These are phyloP conservation scores for Lachancea meyersii DNA, from an alignment of 805 yeast genomes.

Conservation along the genomic window DNA sequence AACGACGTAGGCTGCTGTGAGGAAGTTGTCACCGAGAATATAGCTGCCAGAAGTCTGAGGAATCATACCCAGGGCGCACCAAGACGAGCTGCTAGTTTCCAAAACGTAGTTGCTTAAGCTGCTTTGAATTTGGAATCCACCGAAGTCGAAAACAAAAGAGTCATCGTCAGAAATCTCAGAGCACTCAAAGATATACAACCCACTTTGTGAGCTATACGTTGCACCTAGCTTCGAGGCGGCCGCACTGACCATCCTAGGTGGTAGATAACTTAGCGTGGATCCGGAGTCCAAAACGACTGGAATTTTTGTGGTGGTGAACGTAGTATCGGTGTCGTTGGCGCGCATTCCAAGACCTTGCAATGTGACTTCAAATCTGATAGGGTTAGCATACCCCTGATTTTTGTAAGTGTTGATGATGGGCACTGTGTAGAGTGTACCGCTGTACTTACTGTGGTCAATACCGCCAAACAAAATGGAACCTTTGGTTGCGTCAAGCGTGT, in stretches of 20 bases:
- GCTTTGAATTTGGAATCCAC: conserved; percentile 49
- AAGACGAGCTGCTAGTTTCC: conserved; percentile 9
- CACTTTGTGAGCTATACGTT: conserved; percentile 35
- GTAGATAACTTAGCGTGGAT: conserved; percentile 46
- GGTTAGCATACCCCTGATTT: conserved; percentile 14
- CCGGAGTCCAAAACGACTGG: conserved; percentile 51
- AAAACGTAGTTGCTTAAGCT: conserved; percentile 38
- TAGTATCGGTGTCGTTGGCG: conserved; percentile 22
- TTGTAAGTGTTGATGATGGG: conserved; percentile 42
- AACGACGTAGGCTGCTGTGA: conserved; percentile 56
- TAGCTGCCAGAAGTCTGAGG: conserved; percentile 25
- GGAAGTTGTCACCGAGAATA: conserved; percentile 51
- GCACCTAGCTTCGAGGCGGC: conserved; percentile 37
- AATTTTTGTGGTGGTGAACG: conserved; percentile 23
- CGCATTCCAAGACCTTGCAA: conserved; percentile 28
- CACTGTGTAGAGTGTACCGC: conserved; percentile 44
- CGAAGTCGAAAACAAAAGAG: conserved; percentile 46
- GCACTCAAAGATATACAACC: conserved; percentile 46
- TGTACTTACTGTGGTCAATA: conserved; percentile 56
- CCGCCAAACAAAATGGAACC: conserved; percentile 72
- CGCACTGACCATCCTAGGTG: conserved; percentile 27
- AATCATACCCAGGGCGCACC: conserved; percentile 43
- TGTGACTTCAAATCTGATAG: conserved; percentile 25
- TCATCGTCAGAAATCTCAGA: conserved; percentile 27
- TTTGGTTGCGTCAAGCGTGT: conserved; percentile 34